Conservation (phyloP, 257 asterid species). For the Buddleja alternifolia region DNA sequence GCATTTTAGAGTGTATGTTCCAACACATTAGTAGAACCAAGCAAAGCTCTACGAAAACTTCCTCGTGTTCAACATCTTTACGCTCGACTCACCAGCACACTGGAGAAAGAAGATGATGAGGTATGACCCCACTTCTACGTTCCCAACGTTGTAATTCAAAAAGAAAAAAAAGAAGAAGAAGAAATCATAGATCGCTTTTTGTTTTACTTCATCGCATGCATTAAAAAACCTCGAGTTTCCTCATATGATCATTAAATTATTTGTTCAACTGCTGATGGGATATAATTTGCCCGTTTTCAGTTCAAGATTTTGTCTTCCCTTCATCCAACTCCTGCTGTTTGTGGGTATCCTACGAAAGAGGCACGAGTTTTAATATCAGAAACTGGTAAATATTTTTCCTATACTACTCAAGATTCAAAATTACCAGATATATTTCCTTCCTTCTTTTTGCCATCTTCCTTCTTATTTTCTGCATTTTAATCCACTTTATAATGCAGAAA, state of each 20-base stretch:
- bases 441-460: background rate
- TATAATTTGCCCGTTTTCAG: conserved; percentile 50
- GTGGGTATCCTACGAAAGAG: conserved; percentile 93
- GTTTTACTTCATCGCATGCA: background rate
- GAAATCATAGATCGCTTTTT: background rate
- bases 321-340: conserved; percentile 99
- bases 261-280: background rate
- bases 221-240: too few species aligned
- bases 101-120: conserved; percentile 84
- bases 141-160: too few species aligned
- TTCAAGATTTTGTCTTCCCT: conserved; percentile 81
- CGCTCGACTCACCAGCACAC: conserved; percentile 69
- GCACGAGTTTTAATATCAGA: conserved; percentile 78
- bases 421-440: background rate
- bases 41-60: conserved; percentile 83
- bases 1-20: conserved; percentile 67
- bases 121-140: too few species aligned
- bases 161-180: background rate
- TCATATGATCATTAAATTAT: background rate
- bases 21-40: conserved; percentile 63
- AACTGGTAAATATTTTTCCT: conserved; percentile 54
- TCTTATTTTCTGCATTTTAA: conserved; percentile 12
- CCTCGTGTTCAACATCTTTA: conserved; percentile 94
- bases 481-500: conserved; percentile 52
- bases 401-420: background rate